Evolutionary conservation across 805 yeast genomes (phyloP), one percentile per base, ranked within the genome.

Genomic region (Ascoidea asiatica): DNA sequence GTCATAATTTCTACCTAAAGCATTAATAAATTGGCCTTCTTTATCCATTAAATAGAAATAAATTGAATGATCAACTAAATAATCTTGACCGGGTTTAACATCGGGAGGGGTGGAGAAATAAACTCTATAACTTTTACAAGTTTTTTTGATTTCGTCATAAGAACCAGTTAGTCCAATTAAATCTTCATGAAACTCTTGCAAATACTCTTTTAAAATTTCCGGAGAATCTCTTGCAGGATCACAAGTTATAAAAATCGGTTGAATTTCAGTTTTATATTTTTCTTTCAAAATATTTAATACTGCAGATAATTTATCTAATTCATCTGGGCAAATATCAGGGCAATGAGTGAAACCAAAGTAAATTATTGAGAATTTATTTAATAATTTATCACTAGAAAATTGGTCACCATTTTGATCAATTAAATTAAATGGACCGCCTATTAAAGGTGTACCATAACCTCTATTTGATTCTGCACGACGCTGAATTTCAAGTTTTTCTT

Each of bases 301-400:
- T 42, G 66, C 70, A 4, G 95, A 90, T 58, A 92, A 71, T 58
- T 90, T 86, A 60, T 92, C 98, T 48, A 92, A 73, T 61, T 92
- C 98, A 61, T 92, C 98, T 8, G 98, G 98, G 63, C 98, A 92
- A 44, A 92, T 89, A 63, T 92, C 98, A 5, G 98, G 98, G 65
- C 98, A 92, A 64, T 89, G 89, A 4, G 96, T 84, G 67, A 92
- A 92, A 0, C 98, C 98, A 64, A 92, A 92, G 61, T 92, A 92
- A n/a, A 90, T 62, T 40, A 92, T 66, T 8, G 90, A 77, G 62
- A 88, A 92, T 59, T 76, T 81, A 33, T 89, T 92, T 49, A 73
- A 63, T 56, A 92, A 65, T 53, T 90, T 72, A 49, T 85, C 69
- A 21, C 87, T 78, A 1, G 96, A 87, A 61, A 92, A 92, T 18